A percentile compares a stretch with the other conserved stretches of the same genome.
Evolutionary conservation across 2,329 filamentous ascomycete genomes (phyloP).

Genomic region (Paecilomyces variotii): DNA sequence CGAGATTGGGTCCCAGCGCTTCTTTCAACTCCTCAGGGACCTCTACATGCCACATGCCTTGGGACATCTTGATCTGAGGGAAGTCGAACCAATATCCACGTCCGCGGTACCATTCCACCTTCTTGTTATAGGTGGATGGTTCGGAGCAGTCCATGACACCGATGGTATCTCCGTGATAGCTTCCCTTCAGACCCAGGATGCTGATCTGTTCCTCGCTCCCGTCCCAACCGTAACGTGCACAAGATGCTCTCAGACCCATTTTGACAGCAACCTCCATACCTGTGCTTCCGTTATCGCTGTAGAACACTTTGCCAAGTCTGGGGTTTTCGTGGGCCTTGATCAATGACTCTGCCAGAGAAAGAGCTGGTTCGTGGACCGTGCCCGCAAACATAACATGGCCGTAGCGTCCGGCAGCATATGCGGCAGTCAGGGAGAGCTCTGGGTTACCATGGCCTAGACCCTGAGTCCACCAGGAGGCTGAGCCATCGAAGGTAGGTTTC

Average conservation of each 20-base stretch:
- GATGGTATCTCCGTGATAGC: conserved; percentile 82
- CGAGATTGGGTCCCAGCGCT: conserved; percentile 37
- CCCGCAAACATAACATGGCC: conserved; percentile 85
- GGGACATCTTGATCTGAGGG: conserved; percentile 59
- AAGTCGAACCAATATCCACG: conserved; percentile 76
- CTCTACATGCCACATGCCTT: conserved; percentile 59
- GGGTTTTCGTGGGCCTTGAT: conserved; percentile 54
- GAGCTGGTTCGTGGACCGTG: conserved; percentile 68
- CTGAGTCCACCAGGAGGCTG: conserved; percentile 88
- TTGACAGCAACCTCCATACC: conserved; percentile 78
- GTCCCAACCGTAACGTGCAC: conserved; percentile 59
- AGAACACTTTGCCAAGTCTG: conserved; percentile 65
- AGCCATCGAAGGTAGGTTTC: conserved; percentile 68
- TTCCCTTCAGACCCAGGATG: conserved; percentile 67
- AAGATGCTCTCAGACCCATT: conserved; percentile 68
- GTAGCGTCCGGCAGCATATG: conserved; percentile 74
- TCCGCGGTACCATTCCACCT: conserved; percentile 78
- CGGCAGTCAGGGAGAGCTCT: conserved; percentile 61
- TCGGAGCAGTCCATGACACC: conserved; percentile 82
- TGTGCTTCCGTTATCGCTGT: conserved; percentile 76
- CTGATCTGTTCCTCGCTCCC: conserved; percentile 50
- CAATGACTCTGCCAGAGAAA: conserved; percentile 59
- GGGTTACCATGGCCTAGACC: conserved; percentile 75
- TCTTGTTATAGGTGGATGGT: conserved; percentile 68
- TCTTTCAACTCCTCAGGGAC: conserved; percentile 43